Conservation (phyloP, 2,329 filamentous ascomycete genomes). For the Immersiporthe knoxdaviesiana region DNA sequence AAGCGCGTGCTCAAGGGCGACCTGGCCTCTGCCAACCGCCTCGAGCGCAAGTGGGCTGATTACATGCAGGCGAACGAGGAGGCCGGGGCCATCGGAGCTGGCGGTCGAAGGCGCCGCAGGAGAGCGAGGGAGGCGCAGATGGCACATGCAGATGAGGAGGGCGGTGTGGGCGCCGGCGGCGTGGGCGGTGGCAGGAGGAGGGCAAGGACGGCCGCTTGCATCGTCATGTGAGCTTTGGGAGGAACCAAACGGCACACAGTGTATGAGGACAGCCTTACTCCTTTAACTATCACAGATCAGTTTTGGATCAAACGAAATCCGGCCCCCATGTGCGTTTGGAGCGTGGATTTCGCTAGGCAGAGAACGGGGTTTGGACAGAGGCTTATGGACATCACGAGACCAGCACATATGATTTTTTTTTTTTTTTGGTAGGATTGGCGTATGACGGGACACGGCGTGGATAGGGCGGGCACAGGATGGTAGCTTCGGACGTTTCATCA, state of each 20-base stretch:
- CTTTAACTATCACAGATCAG: no score
- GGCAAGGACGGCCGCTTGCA: constrained; percentile 34
- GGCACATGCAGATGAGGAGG: constrained; percentile 79
- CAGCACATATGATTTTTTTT: not conserved
- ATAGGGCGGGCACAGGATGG: not conserved
- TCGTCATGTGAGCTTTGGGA: constrained; percentile 32
- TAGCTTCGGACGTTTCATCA: not conserved
- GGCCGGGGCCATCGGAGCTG: constrained; percentile 68
- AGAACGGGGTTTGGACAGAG: not conserved
- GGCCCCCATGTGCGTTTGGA: no score
- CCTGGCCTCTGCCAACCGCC: constrained; percentile 70
- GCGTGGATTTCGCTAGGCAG: not conserved
- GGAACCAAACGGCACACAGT: not conserved
- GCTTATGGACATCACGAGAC: not conserved
- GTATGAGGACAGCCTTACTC: not conserved
- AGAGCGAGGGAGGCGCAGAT: constrained; percentile 81
- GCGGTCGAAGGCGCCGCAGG: constrained; percentile 70
- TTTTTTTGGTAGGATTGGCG: not conserved
- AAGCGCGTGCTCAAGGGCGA: constrained; percentile 82
- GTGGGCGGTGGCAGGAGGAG: constrained; percentile 63
- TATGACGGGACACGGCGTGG: not conserved
- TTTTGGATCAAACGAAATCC: no score
- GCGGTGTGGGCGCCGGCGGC: constrained; percentile 53
- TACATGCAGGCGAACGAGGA: constrained; percentile 94
- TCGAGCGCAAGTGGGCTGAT: constrained; percentile 90